A percentile compares a stretch with the other conserved stretches of the same genome.
Conservation (phyloP, 2,329 filamentous ascomycete species). For the Colletotrichum musicola region DNA sequence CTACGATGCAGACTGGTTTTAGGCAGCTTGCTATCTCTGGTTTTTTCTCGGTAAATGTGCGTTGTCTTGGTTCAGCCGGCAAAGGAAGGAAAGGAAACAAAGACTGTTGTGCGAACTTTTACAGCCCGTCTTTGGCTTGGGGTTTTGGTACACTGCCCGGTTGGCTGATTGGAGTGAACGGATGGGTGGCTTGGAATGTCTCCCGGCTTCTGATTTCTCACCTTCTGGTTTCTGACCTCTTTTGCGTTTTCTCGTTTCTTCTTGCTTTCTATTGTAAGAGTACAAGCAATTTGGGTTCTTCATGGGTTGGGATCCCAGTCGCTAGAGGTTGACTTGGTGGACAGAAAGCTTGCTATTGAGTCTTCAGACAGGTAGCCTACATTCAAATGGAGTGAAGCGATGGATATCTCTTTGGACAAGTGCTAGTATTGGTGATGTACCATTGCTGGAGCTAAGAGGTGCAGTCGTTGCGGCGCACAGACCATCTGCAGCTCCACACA, state of each 20-base stretch:
- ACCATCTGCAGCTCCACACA: conserved; percentile 11
- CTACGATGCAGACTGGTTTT: conserved; percentile 36
- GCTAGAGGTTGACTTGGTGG: too few relatives aligned
- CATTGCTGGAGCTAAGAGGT: too few relatives aligned
- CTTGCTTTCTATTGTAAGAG: background rate
- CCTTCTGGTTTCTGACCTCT: too few relatives aligned
- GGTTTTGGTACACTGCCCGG: too few relatives aligned
- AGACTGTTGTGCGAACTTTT: too few relatives aligned
- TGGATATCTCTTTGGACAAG: too few relatives aligned
- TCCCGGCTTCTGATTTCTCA: background rate
- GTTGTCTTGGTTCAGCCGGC: background rate
- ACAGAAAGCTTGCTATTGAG: too few relatives aligned
- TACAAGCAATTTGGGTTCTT: background rate
- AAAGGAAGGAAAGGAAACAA: background rate
- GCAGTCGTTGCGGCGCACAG: conserved; percentile 9
- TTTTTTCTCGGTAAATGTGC: background rate
- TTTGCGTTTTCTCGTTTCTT: background rate
- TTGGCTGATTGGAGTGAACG: background rate
- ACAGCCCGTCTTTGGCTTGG: too few relatives aligned
- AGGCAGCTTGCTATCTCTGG: background rate
- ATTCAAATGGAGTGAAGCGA: too few relatives aligned
- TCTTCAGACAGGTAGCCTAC: too few relatives aligned
- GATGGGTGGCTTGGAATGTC: background rate
- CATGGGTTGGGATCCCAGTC: background rate
- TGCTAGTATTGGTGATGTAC: background rate